Percentiles rank a stretch among this genome's conserved stretches.
These are phyloP conservation scores for Kokia cookei DNA, from an alignment of 441 rosid genomes.

Conservation along the genomic window DNA sequence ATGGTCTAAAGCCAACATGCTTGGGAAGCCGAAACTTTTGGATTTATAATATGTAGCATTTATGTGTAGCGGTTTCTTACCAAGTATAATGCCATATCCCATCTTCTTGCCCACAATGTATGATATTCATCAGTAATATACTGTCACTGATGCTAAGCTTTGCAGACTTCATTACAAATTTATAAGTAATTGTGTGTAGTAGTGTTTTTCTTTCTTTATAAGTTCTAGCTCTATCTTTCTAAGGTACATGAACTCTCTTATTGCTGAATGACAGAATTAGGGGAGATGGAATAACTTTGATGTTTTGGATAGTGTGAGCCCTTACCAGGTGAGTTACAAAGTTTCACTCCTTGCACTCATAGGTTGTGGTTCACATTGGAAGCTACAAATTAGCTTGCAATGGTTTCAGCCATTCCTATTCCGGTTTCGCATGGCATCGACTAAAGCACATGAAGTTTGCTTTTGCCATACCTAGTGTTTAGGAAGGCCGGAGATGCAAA, in stretches of 20 bases:
- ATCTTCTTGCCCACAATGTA: not conserved
- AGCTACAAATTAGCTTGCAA: conserved; percentile 1
- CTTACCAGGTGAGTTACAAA: conserved; percentile 20
- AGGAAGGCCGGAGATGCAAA: not conserved
- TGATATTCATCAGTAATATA: not conserved
- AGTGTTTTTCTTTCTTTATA: not conserved
- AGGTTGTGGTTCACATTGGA: conserved; percentile 5
- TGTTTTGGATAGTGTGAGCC: conserved; percentile 21
- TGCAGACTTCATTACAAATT: not conserved
- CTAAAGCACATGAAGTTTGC: conserved; percentile 1
- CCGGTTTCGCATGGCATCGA: conserved; percentile 2
- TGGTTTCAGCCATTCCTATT: conserved; percentile 10
- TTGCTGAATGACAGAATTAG: conserved; percentile 38
- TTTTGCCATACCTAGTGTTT: not conserved
- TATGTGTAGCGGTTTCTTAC: not conserved
- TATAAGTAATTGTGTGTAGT: not conserved
- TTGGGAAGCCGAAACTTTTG: conserved; percentile 18
- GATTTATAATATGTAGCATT: conserved; percentile 1
- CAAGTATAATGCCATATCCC: not conserved
- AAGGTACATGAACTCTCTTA: conserved; percentile 22
- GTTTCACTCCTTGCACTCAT: conserved; percentile 11
- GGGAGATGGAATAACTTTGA: conserved; percentile 27
- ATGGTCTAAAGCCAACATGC: conserved; percentile 9
- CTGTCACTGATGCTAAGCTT: not conserved
- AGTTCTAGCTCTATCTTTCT: conserved; percentile 2